Evolutionary conservation across 202 grass and related monocot species (phyloP), one percentile per base, ranked within the genome.

Genomic region (Saccharum hybrid): DNA sequence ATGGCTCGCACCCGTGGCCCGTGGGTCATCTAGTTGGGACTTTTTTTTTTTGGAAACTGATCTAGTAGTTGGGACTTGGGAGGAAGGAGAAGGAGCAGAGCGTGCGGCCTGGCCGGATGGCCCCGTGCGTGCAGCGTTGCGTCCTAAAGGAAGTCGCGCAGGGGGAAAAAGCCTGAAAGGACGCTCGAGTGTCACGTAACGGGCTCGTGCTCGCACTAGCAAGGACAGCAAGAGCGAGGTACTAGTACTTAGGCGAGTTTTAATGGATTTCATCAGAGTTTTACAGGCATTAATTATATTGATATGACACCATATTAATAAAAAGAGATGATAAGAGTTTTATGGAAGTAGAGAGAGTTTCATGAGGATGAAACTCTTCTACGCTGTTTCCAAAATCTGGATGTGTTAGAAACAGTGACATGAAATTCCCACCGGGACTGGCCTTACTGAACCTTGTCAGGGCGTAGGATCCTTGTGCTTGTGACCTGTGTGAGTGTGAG

Each of bases 1-100:
- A 85, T 89, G 82, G 36, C 82, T 85, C 71, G 43, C 82, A 56
- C 71, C 63, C 76, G 0, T 51, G 43, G 42, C 0, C 15, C 40
- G 40, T 37, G 34, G 34, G 34, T 36, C 34, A 4, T 4, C 4
- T 36, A 33, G 33, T 33, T 33, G 33, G 33, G 33, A 33, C 4
- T 28, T 28, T 28, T 28, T 28, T 28, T 28, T 28, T 28, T 28
- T 28, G 1, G 1, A 28, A 28, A 28, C 28, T 28, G 28, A 28
- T 28, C 28, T 28, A 28, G 28, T 28, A 28, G 28, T 28, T 28
- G 3, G 45, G 45, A 48, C 45, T 5, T 51, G 48, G 16, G 16
- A 54, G 49, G 18, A 56, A 56, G 52, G 52, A 56, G 52, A 18
- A 51, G 16, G 49, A 54, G 48, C 48, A 1, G 48, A 18, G 49